Conservation (phyloP, 306 rosid species). For the Rosa lucieae region DNA sequence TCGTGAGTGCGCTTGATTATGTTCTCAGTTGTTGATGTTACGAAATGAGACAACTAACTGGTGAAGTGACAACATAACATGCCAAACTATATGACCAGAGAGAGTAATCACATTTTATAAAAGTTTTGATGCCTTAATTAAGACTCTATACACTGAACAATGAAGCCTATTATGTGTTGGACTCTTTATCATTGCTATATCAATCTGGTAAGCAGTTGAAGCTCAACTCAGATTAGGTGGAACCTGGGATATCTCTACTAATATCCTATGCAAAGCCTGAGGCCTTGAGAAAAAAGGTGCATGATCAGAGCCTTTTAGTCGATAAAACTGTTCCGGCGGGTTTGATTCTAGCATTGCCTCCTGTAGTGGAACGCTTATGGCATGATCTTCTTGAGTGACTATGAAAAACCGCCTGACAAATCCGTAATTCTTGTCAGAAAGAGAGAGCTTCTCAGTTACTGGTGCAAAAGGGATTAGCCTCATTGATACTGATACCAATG, state of each 20-base stretch:
- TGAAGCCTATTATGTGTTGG: constrained; percentile 3
- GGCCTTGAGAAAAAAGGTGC: constrained; percentile 82
- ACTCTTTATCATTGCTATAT: neutral
- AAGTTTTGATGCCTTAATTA: neutral
- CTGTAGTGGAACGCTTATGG: constrained; percentile 56
- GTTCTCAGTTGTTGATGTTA: too few species aligned
- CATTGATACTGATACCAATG: constrained; percentile 75
- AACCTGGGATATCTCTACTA: constrained; percentile 57
- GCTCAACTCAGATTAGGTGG: constrained; percentile 20
- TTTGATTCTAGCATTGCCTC: constrained; percentile 56
- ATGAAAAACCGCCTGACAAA: constrained; percentile 63
- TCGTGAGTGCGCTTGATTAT: too few species aligned
- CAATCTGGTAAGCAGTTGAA: neutral
- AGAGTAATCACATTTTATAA: neutral
- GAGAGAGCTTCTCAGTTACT: constrained; percentile 63
- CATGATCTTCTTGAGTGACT: constrained; percentile 69
- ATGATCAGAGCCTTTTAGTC: constrained; percentile 73
- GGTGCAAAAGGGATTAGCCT: constrained; percentile 73
- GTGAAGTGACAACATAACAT: neutral
- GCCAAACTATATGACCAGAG: neutral
- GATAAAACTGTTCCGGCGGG: constrained; percentile 60
- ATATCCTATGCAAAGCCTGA: constrained; percentile 72
- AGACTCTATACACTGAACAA: neutral
- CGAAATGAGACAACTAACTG: too few species aligned
- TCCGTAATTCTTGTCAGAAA: constrained; percentile 60